Percentiles rank a stretch among this genome's conserved stretches.
These are phyloP conservation scores for Aristolochia fimbriata DNA, from an alignment of 164 flowering plant species.

Conservation along the genomic window DNA sequence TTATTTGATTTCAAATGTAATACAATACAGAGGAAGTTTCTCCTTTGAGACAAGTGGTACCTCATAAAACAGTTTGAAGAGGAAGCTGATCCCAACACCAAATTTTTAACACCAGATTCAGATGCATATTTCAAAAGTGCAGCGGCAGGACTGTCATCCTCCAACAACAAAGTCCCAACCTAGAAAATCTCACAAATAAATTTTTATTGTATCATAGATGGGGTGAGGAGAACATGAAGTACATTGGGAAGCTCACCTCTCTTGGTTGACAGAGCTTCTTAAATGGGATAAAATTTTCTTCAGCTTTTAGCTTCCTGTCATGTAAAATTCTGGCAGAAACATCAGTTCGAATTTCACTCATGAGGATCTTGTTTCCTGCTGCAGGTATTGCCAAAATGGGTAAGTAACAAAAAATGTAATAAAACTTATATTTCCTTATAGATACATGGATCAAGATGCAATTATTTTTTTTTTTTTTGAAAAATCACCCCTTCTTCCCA, in stretches of 20 bases:
- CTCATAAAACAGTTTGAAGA: slow-evolving; percentile 34
- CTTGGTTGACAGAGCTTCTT: slow-evolving; percentile 35
- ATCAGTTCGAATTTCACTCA: slow-evolving; percentile 41
- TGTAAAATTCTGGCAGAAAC: slow-evolving; percentile 46
- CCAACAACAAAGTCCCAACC: slow-evolving; percentile 67
- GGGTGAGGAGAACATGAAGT: no score
- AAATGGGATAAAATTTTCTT: slow-evolving; percentile 42
- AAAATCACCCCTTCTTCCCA: no score
- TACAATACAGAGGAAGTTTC: background rate
- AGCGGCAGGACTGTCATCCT: slow-evolving; percentile 58
- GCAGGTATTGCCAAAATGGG: background rate
- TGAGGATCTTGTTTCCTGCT: slow-evolving; percentile 52
- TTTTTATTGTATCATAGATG: background rate
- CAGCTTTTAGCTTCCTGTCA: slow-evolving; percentile 38
- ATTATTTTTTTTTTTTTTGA: background rate
- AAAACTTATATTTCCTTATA: background rate
- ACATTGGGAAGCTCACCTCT: slow-evolving; percentile 21
- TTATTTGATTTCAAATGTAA: background rate
- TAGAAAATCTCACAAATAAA: slow-evolving; percentile 7
- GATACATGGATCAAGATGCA: background rate
- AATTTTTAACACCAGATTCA: slow-evolving; percentile 27
- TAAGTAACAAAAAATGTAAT: background rate
- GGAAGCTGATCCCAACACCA: slow-evolving; percentile 55
- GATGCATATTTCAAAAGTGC: slow-evolving; percentile 49
- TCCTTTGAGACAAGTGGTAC: slow-evolving; percentile 19